Evolutionary conservation across 2,329 filamentous ascomycete species (phyloP), one percentile per base, ranked within the genome.

Genomic region (Diaporthe batatas): DNA sequence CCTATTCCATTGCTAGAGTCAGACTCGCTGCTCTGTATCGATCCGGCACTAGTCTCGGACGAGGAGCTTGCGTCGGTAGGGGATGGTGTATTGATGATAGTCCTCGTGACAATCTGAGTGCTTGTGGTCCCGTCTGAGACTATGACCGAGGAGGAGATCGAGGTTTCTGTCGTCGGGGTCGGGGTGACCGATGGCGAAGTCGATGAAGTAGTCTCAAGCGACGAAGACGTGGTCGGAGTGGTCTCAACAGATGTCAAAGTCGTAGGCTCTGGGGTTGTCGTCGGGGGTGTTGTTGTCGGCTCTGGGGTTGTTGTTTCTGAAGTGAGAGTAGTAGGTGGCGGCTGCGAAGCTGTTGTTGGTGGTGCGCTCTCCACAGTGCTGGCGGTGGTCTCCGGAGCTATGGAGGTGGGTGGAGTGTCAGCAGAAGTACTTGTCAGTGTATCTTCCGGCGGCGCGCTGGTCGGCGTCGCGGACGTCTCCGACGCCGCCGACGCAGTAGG

Each of bases 1-100:
- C 81, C 84, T 10, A 95, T 83, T 2, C 89, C 88, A 23, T 14
- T 59, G 7, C 83, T 80, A 16, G 68, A 68, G n/a, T 80, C 77
- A 12, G 77, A 72, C 49, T 77, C 75, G 8, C 80, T 77, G 0
- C 78, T 77, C 16, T 80, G 77, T 71, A 72, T 71, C 5, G 72
- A 55, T 25, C 57, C 68, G 8, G 62, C 72, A 21, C 67, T 72
- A 18, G 72, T 65, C 10, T 42, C 29, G 7, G 73, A 54, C 11
- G 73, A 62, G 14, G 73, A 62, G 57, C 53, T 64, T 16, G 71
- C 64, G 8, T 21, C 42, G 62, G 64, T 68, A 5, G 57, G 12
- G 7, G 23, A 34, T 23, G 72, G 51, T 23, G 72, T 70, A 23
- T 55, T 72, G 70, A 72, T 81, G n/a, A 74, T 44, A 32, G 73